These are phyloP conservation scores for Clavaria fumosa DNA, from an alignment of 768 basidiomycete species.

Conservation along the genomic window DNA sequence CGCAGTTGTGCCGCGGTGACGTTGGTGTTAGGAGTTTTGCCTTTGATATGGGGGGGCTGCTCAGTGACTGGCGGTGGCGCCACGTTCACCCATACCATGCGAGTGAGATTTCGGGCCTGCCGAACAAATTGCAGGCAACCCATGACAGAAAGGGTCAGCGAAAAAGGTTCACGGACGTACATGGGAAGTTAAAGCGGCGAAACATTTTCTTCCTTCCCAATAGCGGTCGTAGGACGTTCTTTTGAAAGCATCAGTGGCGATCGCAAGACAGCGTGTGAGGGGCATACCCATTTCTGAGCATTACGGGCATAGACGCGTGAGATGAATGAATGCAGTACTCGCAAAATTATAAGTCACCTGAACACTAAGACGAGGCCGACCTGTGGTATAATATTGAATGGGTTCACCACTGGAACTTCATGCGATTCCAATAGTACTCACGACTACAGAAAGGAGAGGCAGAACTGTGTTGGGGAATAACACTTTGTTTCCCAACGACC, in stretches of 20 bases:
- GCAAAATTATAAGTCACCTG: constrained; percentile 36
- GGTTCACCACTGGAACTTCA: not conserved
- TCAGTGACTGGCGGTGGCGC: constrained; percentile 44
- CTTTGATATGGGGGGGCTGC: constrained; percentile 27
- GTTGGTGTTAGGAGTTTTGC: constrained; percentile 32
- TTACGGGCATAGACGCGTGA: not conserved
- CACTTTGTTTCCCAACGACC: constrained; percentile 40
- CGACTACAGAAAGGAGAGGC: constrained; percentile 81
- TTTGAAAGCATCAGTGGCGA: constrained; percentile 4
- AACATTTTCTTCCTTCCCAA: constrained; percentile 81
- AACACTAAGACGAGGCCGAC: constrained; percentile 85
- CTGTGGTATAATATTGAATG: constrained; percentile 20
- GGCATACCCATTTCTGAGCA: constrained; percentile 46
- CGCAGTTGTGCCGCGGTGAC: constrained; percentile 39
- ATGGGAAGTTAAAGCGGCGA: constrained; percentile 54
- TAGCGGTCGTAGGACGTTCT: constrained; percentile 80
- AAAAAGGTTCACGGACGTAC: not conserved
- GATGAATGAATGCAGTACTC: not conserved
- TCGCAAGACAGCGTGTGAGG: not conserved
- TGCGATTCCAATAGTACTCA: constrained; percentile 22
- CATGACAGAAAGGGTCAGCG: not conserved
- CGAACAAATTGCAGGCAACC: not conserved
- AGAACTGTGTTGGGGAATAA: constrained; percentile 71
- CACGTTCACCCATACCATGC: constrained; percentile 69
- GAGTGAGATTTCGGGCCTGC: constrained; percentile 52